These are phyloP conservation scores for Eutrema heterophyllum DNA, from an alignment of 345 rosid species.

Conservation along the genomic window DNA sequence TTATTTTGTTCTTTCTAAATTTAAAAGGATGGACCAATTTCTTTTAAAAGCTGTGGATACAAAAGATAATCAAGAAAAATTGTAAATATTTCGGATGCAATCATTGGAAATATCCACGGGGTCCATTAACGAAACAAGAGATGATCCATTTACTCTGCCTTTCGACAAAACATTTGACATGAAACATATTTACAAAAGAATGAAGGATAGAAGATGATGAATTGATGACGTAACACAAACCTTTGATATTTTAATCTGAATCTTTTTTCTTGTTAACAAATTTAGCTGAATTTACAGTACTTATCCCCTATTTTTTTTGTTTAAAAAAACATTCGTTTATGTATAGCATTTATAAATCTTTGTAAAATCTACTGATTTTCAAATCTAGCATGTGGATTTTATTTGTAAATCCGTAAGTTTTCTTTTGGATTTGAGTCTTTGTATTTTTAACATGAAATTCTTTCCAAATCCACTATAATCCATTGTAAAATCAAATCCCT, in stretches of 20 bases:
- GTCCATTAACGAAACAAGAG: conserved; percentile 12
- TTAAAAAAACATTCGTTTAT: too few relatives aligned
- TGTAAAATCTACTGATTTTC: too few relatives aligned
- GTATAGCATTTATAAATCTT: too few relatives aligned
- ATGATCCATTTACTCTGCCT: conserved; percentile 7
- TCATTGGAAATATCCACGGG: conserved; percentile 1
- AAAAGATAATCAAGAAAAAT: neutral
- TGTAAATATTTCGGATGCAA: neutral
- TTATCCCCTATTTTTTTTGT: too few relatives aligned
- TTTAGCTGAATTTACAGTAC: neutral
- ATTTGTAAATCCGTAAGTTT: too few relatives aligned
- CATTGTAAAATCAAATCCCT: too few relatives aligned
- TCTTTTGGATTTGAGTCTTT: too few relatives aligned
- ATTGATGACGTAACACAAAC: conserved; percentile 16
- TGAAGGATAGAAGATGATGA: conserved; percentile 10
- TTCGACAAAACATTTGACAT: neutral
- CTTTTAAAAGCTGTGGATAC: neutral
- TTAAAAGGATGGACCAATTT: neutral
- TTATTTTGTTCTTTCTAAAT: neutral
- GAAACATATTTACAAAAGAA: neutral
- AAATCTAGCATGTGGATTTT: too few relatives aligned
- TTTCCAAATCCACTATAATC: too few relatives aligned
- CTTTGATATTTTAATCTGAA: neutral
- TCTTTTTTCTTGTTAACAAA: neutral
- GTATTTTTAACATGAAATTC: too few relatives aligned